phyloP scores from a whole-genome alignment of 805 yeast genomes.

The Starmerella roubikii region DNA sequence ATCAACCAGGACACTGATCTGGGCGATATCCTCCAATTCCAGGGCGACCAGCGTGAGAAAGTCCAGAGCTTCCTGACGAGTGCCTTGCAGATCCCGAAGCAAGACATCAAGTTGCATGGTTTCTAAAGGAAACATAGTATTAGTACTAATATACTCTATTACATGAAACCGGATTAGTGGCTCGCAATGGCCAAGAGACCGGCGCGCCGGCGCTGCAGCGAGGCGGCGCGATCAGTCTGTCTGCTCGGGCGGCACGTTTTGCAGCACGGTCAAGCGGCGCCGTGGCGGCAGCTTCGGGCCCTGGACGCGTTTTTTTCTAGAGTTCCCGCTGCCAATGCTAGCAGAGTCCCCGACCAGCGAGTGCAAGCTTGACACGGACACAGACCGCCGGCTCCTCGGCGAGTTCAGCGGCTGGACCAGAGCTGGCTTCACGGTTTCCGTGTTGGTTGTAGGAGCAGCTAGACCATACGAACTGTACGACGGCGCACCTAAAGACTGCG shows the following conservation, averaged over 20 bases:
- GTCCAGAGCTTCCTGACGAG: constrained; percentile 83
- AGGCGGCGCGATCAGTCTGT: no score
- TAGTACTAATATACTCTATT: no score
- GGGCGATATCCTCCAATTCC: constrained; percentile 94
- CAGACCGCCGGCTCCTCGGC: no score
- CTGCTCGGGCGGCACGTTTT: constrained; percentile 15
- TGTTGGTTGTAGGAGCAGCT: no score
- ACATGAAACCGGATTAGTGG: no score
- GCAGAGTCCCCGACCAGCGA: not conserved
- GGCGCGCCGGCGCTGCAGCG: no score
- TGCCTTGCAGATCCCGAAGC: constrained; percentile 82
- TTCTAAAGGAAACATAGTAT: no score
- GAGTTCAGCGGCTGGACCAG: no score
- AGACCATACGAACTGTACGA: no score
- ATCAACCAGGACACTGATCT: constrained; percentile 90
- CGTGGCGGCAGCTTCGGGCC: constrained; percentile 13
- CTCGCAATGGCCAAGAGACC: no score
- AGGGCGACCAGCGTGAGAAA: constrained; percentile 97
- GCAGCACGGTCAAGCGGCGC: constrained; percentile 9
- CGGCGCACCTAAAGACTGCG: no score
- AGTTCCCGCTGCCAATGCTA: not conserved
- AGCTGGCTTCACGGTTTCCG: no score
- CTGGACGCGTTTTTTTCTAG: constrained; percentile 1
- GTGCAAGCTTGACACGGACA: not conserved
- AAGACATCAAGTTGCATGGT: constrained; percentile 96